Percentiles rank a stretch among this genome's conserved stretches.
Evolutionary conservation across 805 yeast genomes (phyloP).

Genomic region (Pichia rugopelliculosa): DNA sequence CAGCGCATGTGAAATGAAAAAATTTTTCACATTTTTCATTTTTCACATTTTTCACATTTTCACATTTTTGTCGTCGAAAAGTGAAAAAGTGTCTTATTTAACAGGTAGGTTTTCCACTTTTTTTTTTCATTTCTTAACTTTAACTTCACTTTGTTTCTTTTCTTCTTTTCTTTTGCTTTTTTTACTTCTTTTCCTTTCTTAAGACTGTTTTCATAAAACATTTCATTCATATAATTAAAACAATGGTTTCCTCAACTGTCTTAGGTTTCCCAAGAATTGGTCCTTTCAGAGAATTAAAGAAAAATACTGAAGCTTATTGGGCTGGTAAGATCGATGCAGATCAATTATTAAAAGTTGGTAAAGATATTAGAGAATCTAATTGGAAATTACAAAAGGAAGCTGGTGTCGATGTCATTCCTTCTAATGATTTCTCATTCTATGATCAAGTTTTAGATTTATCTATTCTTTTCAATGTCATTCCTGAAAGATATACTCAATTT

Average conservation of each 20-base stretch:
- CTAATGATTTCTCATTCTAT: slow-evolving; percentile 97
- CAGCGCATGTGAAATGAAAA: background rate
- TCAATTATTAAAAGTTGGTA: slow-evolving; percentile 85
- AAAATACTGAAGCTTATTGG: slow-evolving; percentile 99
- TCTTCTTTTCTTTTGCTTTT: background rate
- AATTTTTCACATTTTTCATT: background rate
- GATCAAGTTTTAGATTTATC: slow-evolving; percentile 95
- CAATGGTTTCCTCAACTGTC: slow-evolving; percentile 93
- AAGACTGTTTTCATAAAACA: slow-evolving; percentile 3
- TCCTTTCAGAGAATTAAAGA: slow-evolving; percentile 98
- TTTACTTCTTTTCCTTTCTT: background rate
- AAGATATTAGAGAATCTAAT: slow-evolving; percentile 90
- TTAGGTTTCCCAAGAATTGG: slow-evolving; percentile 99
- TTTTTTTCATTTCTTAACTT: background rate
- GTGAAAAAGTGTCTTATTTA: background rate
- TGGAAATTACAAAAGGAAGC: slow-evolving; percentile 97
- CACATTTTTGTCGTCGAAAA: background rate
- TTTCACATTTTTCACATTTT: background rate
- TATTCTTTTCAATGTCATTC: slow-evolving; percentile 87
- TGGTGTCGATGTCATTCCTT: slow-evolving; percentile 94
- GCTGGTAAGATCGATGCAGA: slow-evolving; percentile 83
- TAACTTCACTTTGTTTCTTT: background rate
- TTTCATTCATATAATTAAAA: slow-evolving; percentile 14
- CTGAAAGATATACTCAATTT: slow-evolving; percentile 93
- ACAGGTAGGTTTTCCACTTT: background rate